Evolutionary conservation across 495 filamentous ascomycete species (phyloP).

Genomic region (Aspergillus diversus): DNA sequence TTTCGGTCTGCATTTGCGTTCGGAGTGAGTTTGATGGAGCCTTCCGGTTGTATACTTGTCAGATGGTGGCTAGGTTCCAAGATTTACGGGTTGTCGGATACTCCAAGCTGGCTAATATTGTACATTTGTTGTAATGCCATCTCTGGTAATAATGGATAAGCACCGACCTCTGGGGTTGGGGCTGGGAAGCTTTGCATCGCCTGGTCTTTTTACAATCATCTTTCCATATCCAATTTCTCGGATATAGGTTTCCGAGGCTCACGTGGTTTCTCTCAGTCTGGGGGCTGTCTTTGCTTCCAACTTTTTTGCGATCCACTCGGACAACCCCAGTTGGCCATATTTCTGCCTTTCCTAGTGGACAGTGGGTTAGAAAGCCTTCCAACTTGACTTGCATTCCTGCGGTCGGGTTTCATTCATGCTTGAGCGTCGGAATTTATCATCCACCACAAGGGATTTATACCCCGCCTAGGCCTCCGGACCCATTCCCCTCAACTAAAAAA

Average conservation of each 20-base stretch:
- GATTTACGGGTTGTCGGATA: not conserved
- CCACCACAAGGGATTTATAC: not conserved
- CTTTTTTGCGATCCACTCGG: not conserved
- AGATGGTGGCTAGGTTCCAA: not conserved
- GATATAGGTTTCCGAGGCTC: constrained; percentile 22
- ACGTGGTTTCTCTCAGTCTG: constrained; percentile 9
- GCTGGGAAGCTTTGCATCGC: too few species aligned
- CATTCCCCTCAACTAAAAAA: not conserved
- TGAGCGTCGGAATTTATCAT: not conserved
- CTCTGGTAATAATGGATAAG: not conserved
- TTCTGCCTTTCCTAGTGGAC: not conserved
- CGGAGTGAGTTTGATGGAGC: not conserved
- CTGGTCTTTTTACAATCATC: too few species aligned
- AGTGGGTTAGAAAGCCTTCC: not conserved
- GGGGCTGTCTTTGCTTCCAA: not conserved
- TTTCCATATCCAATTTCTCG: not conserved
- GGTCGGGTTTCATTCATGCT: not conserved
- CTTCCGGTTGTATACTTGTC: not conserved
- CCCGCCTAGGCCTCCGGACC: not conserved
- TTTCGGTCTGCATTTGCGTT: not conserved
- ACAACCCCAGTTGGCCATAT: not conserved
- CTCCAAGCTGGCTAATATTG: constrained; percentile 2
- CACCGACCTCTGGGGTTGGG: too few species aligned
- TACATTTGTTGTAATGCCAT: constrained; percentile 19
- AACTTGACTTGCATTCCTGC: not conserved